Conservation (phyloP, 208 protist genomes). For the Leishmania lainsoni region DNA sequence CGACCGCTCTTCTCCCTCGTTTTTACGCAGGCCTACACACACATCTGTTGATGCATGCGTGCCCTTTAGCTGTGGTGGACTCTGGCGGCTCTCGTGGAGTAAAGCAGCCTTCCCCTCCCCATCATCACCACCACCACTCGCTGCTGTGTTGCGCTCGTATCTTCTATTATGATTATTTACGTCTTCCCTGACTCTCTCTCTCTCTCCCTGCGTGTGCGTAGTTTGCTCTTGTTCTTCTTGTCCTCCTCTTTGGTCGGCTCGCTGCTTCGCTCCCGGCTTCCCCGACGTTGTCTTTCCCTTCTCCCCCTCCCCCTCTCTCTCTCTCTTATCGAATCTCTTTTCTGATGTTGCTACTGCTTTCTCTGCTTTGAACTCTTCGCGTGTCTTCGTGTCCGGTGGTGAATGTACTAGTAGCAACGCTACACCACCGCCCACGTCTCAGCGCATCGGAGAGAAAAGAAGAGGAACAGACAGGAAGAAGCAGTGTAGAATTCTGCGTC, state of each 20-base stretch:
- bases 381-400: no score
- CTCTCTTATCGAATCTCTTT: not conserved
- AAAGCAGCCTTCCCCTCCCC: no score
- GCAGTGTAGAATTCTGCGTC: no score
- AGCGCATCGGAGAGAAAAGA: no score
- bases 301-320: not conserved
- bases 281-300: not conserved
- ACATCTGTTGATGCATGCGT: not conserved
- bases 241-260: not conserved
- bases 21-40: not conserved
- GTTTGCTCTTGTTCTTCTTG: not conserved
- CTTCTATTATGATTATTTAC: not conserved
- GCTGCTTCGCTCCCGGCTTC: not conserved
- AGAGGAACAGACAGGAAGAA: no score
- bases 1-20: not conserved
- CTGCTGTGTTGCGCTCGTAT: not conserved
- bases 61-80: not conserved
- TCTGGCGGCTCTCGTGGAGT: not conserved
- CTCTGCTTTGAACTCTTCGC: no score
- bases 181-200: no score
- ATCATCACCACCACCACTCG: not conserved
- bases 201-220: not conserved
- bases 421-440: no score
- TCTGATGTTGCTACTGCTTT: not conserved
- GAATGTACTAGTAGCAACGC: no score